Evolutionary conservation across 169 alveolate species (phyloP), one percentile per base, ranked within the genome.

Genomic region (Blepharisma undulans): DNA sequence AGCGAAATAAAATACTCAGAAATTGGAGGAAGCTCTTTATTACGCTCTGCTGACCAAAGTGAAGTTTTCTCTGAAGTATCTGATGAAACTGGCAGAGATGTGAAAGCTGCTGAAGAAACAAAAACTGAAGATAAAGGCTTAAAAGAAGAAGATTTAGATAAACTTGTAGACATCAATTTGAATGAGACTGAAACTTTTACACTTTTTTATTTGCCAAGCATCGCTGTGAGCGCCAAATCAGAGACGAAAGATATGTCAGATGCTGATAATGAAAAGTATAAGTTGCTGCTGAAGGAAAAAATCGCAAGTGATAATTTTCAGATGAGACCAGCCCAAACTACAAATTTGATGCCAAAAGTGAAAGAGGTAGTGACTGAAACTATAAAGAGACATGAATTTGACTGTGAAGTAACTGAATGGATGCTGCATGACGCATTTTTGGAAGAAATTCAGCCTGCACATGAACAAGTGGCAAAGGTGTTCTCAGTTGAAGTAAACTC

Each of bases 201-300:
- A 10, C n/a, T 86, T 19, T 86, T 86, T 32, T 66, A 21, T 25
- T n/a, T 66, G 29, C 90, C 90, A 30, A 27, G 72, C 6, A 27
- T 86, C 14, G 90, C 90, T 60, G 90, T 86, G n/a, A 66, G 84
- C 30, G 90, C 82, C 10, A 72, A 86, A 30, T 82, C 90, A 19
- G 90, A 60, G 8, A 86, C 61, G 19, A 22, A 72, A 66, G 82
- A 86, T 27, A 61, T 61, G 5, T 21, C 36, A 27, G 90, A 86
- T n/a, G 36, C 29, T 25, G 61, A 19, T 21, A 86, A 86, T 36
- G 80, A 25, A 3, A n/a, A 25, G n/a, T 86, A 86, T 72, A 72
- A 27, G 66, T n/a, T 61, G 27, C 48, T 60, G 34, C 33, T 86
- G n/a, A 72, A 86, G 34, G 84, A 66, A 66, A 86, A 86, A 72